A percentile compares a stretch with the other conserved stretches of the same genome.
These are phyloP conservation scores for Pleurotus tuoliensis DNA, from an alignment of 768 basidiomycete genomes.

Conservation along the genomic window DNA sequence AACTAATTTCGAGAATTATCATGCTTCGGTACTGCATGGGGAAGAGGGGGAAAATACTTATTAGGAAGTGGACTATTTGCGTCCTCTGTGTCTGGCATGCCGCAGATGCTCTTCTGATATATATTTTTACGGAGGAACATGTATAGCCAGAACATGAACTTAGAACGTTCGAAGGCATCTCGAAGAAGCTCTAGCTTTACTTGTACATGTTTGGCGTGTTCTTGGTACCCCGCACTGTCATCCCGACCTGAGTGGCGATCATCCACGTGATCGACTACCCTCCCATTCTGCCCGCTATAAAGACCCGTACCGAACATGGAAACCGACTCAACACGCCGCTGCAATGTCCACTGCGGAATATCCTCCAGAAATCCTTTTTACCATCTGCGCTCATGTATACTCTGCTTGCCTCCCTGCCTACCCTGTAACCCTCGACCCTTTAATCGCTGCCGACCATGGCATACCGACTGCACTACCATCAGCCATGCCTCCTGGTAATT, in stretches of 20 bases:
- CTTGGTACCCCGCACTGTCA: constrained; percentile 5
- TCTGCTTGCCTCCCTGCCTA: constrained; percentile 54
- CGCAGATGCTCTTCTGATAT: background rate
- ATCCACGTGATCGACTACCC: background rate
- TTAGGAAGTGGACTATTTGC: too few relatives aligned
- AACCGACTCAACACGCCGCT: background rate
- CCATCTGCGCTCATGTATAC: constrained; percentile 73
- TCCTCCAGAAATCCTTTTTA: constrained; percentile 68
- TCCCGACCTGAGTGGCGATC: constrained; percentile 1
- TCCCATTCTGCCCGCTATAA: constrained; percentile 3
- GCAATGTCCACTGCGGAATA: constrained; percentile 2
- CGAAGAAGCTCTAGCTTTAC: background rate
- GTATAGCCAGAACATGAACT: background rate
- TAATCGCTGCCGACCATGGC: constrained; percentile 41
- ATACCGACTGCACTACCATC: constrained; percentile 67
- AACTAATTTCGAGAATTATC: background rate
- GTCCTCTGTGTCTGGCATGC: too few relatives aligned
- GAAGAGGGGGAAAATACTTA: too few relatives aligned
- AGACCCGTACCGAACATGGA: constrained; percentile 1
- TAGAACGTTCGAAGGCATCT: background rate
- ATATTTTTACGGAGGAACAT: background rate
- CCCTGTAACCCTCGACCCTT: constrained; percentile 66
- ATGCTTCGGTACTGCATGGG: background rate
- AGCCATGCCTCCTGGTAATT: constrained; percentile 66
- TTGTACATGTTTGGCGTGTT: background rate